phyloP scores from a whole-genome alignment of 768 basidiomycete species.

The Agaricus subrufescens region DNA sequence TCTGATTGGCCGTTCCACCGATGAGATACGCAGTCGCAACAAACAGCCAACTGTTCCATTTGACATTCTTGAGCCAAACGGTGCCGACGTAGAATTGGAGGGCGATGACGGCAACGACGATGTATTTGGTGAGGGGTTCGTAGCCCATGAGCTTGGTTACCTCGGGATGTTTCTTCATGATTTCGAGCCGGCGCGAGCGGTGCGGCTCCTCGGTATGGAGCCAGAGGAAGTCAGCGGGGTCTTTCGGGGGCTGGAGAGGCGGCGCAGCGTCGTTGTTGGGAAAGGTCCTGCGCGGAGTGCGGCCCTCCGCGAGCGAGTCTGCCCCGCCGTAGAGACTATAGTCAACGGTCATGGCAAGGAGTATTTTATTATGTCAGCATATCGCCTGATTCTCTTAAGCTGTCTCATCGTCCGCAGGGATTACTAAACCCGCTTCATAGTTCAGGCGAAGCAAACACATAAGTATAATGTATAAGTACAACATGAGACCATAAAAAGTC shows the following conservation, averaged over 20 bases:
- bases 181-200: slow-evolving; percentile 77
- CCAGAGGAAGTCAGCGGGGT: slow-evolving; percentile 91
- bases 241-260: slow-evolving; percentile 39
- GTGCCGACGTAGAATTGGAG: slow-evolving; percentile 68
- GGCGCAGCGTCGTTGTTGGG: neutral
- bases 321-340: slow-evolving; percentile 83
- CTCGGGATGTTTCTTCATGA: slow-evolving; percentile 93
- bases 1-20: slow-evolving; percentile 96
- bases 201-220: slow-evolving; percentile 98
- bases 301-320: slow-evolving; percentile 61
- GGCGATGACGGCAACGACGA: slow-evolving; percentile 78
- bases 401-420: neutral
- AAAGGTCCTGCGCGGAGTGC: slow-evolving; percentile 13
- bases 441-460: too few relatives aligned
- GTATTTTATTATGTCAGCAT: too few relatives aligned
- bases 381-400: too few relatives aligned
- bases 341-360: slow-evolving; percentile 27
- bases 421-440: neutral
- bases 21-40: slow-evolving; percentile 75
- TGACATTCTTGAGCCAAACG: neutral
- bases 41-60: slow-evolving; percentile 48
- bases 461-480: neutral
- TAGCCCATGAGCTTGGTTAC: slow-evolving; percentile 97
- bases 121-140: slow-evolving; percentile 86
- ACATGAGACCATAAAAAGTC: neutral